Evolutionary conservation across 495 filamentous ascomycete genomes (phyloP).

Genomic region (Neurospora sp.): DNA sequence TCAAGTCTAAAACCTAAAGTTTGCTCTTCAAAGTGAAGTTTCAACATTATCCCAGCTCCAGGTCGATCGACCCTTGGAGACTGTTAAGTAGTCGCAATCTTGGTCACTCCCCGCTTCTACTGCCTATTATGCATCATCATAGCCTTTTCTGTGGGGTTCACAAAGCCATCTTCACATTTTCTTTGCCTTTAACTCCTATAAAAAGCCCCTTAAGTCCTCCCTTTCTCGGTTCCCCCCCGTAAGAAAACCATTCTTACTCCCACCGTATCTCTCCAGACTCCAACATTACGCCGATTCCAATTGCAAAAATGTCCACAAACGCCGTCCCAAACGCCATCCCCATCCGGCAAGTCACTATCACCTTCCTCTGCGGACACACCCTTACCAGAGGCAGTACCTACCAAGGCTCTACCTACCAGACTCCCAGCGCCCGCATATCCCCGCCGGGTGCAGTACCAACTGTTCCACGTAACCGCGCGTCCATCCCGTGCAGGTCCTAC

Average conservation of each 20-base stretch:
- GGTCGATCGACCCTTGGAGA: no score
- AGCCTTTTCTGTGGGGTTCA: no score
- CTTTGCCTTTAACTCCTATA: no score
- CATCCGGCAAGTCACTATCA: not conserved
- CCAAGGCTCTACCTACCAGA: not conserved
- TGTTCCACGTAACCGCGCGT: not conserved
- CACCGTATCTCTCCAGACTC: not conserved
- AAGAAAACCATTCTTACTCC: not conserved
- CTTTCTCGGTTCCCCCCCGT: fast-evolving
- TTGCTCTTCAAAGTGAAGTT: no score
- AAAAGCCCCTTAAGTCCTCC: not conserved
- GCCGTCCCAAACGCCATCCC: not conserved
- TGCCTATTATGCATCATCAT: not conserved
- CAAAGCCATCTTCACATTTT: no score
- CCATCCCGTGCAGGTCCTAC: not conserved
- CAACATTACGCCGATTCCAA: not conserved
- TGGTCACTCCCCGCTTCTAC: no score
- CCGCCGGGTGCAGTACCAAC: not conserved
- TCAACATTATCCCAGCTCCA: no score
- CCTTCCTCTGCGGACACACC: not conserved
- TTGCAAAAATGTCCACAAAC: not conserved
- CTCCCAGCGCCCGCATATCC: not conserved
- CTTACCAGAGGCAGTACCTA: not conserved
- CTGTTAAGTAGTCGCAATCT: no score
- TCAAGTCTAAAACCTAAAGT: no score